Base-by-base conservation (phyloP, 495 filamentous ascomycete genomes). In the Xylaria curta region DNA sequence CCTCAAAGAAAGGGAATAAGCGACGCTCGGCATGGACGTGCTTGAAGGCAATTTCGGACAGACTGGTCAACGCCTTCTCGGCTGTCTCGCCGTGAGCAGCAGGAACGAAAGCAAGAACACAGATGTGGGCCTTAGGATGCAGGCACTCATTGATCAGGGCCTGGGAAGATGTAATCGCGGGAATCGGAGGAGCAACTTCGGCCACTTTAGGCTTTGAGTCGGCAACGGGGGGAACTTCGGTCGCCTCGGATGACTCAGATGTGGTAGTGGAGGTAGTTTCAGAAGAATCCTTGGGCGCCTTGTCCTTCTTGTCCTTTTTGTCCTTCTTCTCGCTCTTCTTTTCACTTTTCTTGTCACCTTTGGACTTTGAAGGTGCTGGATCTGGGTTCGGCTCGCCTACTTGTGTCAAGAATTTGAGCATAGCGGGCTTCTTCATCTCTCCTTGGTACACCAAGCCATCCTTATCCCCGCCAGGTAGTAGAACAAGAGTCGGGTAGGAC, bases 391-490 rank as follows among this genome's bases (percentile, higher is more conserved):
- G 92, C 46, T 87, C 72, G 0, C 91, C 91, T 44, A 88, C 89
- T 79, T 96, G 92, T 58, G 91, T 91, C 38, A 99, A 86, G 84
- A 98, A 99, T 56, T 90, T 85, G 56, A 94, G 86, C 78, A 99
- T 91, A 44, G 89, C 85, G 26, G 91, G 87, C 81, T 97, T 98
- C 82, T 93, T 94, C 78, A 97, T 84, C 76, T 97, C 91, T 10
- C 96, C 95, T 26, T 93, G 85, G 77, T 95, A 97, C 38, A 91
- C 81, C 68, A 95, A 82, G 8, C 87, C 85, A 19, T 94, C 89
- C 28, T 90, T 89, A 68, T 86, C 84, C 21, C 90, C 91, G 3
- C 90, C 91, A 3, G 95, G 93, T 42, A 98, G 81, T 31, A 98
- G 87, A 24, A 98, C 82, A 12, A 99, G 82, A 0, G 91, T 92